A percentile compares a stretch with the other conserved stretches of the same genome.
phyloP scores from a whole-genome alignment of 352 stramenopile species.

The Phytophthora pini region DNA sequence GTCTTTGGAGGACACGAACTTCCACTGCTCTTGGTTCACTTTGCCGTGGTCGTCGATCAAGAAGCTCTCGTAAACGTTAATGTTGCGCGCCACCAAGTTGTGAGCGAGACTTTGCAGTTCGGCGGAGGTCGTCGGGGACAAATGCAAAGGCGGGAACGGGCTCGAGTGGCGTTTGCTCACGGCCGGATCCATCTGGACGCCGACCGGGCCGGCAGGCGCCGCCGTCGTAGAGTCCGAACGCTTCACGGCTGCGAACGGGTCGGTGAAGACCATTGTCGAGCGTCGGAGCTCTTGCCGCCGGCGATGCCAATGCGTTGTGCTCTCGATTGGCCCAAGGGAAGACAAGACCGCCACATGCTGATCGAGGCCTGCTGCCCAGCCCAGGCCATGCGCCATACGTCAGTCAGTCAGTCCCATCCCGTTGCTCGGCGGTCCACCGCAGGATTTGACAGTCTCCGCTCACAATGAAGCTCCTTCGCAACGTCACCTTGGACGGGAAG shows the following conservation, averaged over 20 bases:
- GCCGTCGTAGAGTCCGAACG: slow-evolving; percentile 6
- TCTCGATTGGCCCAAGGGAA: slow-evolving; percentile 10
- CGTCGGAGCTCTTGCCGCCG: neutral
- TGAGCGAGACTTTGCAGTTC: slow-evolving; percentile 36
- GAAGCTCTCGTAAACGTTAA: slow-evolving; percentile 42
- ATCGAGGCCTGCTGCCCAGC: slow-evolving; percentile 5
- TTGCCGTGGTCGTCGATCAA: slow-evolving; percentile 33
- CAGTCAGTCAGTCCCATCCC: slow-evolving; percentile 39
- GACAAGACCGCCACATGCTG: slow-evolving; percentile 9
- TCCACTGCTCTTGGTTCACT: slow-evolving; percentile 42
- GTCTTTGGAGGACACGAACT: slow-evolving; percentile 35
- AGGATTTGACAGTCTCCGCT: slow-evolving; percentile 13
- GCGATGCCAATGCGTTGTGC: slow-evolving; percentile 27
- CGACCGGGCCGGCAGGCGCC: slow-evolving; percentile 5
- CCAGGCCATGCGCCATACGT: slow-evolving; percentile 41
- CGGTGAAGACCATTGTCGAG: slow-evolving; percentile 26
- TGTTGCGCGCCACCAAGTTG: slow-evolving; percentile 34
- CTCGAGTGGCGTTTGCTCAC: slow-evolving; percentile 33
- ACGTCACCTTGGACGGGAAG: slow-evolving; percentile 10
- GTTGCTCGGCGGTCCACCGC: slow-evolving; percentile 13
- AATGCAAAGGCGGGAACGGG: slow-evolving; percentile 45
- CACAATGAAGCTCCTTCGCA: slow-evolving; percentile 3
- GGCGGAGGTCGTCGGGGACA: slow-evolving; percentile 20
- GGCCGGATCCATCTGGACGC: slow-evolving; percentile 14
- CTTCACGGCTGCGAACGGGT: slow-evolving; percentile 21